Evolutionary conservation across 2,329 filamentous ascomycete genomes (phyloP), one percentile per base, ranked within the genome.

Genomic region (Cercospora sp.): DNA sequence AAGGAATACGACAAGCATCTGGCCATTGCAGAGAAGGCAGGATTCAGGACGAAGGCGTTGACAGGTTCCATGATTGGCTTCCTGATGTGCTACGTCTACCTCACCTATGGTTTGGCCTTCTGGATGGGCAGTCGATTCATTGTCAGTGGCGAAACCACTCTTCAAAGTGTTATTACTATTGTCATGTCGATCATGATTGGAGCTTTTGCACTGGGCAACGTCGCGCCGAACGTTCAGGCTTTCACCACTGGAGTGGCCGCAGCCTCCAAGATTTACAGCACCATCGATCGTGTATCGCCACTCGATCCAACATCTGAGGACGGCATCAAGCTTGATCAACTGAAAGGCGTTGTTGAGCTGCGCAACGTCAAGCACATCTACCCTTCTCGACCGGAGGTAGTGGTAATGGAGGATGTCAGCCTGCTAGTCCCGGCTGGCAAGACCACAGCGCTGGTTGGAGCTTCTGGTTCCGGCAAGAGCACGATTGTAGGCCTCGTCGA

Each of bases 401-500:
- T 89, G 1, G 91, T 98, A 45, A 94, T 98, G 89, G 84, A 95
- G 51, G 89, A 90, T 71, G 91, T 98, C 66, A 91, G 84, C 66
- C 86, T 99, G 1, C 80, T 86, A 0, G 90, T 98, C 43, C 93
- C 93, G 1, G 91, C 94, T 3, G 94, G 94, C 21, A 97, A 97
- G 82, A 93, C 91, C 18, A 97, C 94, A 2, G 95, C 95, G 1
- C 83, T 99, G 7, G 95, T 99, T 5, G 95, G 95, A 67, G 92
- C 94, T 0, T 98, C 94, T 10, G 95, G 94, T 10, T 96, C 91
- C 45, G 95, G 95, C 59, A 99, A 98, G 81, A 94, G 91, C 75
- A 98, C 95, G 0, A 94, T 98, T 70, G 91, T 98, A 30, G 94
- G 94, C 12, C 84, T 99, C 21, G 89, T 98, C 1, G 94, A 98